Conservation (phyloP, 176 grass and related monocot genomes). For the Themeda triandra region DNA sequence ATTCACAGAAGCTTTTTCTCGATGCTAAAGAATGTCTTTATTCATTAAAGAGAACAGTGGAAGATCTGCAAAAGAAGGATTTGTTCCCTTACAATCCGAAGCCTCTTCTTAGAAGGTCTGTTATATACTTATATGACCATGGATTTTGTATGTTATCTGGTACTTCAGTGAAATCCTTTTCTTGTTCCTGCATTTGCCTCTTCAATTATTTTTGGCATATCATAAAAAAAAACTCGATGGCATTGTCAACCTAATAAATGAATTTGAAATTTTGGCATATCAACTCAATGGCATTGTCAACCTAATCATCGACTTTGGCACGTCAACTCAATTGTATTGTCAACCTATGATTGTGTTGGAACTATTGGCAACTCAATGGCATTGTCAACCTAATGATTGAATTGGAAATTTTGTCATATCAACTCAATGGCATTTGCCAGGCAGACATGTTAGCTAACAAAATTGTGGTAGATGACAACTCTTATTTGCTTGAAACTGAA, state of each 20-base stretch:
- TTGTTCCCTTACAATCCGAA: constrained; percentile 94
- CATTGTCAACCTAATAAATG: not conserved
- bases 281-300: not conserved
- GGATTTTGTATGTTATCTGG: not conserved
- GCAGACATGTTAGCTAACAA: not conserved
- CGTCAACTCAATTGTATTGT: not conserved
- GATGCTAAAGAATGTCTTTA: constrained; percentile 76
- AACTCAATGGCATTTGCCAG: not conserved
- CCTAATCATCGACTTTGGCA: not conserved
- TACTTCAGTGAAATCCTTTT: constrained; percentile 8
- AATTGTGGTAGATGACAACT: not conserved
- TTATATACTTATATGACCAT: not conserved
- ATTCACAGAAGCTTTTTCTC: constrained; percentile 36
- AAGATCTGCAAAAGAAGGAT: constrained; percentile 70
- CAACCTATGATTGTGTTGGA: not conserved
- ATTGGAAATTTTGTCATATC: not conserved
- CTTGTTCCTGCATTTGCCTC: constrained; percentile 6
- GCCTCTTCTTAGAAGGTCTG: constrained; percentile 77
- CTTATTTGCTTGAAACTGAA: not conserved
- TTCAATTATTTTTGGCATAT: not conserved
- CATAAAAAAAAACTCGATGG: not conserved
- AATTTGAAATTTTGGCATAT: not conserved
- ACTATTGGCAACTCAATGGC: not conserved
- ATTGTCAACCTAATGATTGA: not conserved
- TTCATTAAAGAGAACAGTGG: constrained; percentile 74